Conservation (phyloP, 768 basidiomycete species). For the Artomyces pyxidatus region DNA sequence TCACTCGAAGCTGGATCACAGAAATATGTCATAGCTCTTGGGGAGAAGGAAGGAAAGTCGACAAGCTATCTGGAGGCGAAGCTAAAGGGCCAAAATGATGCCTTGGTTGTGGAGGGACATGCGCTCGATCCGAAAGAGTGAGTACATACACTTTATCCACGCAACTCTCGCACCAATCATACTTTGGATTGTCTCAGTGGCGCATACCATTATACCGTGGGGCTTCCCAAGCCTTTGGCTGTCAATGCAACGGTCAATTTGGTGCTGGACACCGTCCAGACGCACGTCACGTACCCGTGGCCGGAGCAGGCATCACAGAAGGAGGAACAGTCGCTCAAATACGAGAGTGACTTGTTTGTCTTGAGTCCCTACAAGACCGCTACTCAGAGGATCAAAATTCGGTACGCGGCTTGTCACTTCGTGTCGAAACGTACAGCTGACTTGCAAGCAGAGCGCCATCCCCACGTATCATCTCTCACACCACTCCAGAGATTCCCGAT, state of each 20-base stretch:
- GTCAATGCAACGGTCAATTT: conserved; percentile 61
- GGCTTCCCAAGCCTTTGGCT: conserved; percentile 51
- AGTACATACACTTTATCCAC: conserved; percentile 19
- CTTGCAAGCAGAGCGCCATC: conserved; percentile 47
- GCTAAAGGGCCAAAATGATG: conserved; percentile 58
- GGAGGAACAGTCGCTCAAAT: conserved; percentile 75
- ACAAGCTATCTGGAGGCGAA: conserved; percentile 77
- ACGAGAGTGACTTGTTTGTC: conserved; percentile 68
- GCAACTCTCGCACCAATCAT: background rate
- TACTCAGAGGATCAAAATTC: conserved; percentile 81
- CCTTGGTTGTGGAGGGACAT: conserved; percentile 44
- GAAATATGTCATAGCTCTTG: conserved; percentile 62
- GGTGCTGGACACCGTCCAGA: conserved; percentile 70
- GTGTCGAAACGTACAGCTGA: background rate
- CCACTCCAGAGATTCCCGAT: conserved; percentile 53
- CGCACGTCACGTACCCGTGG: conserved; percentile 71
- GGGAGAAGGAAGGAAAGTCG: conserved; percentile 49
- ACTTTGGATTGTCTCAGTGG: conserved; percentile 14
- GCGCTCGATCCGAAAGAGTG: conserved; percentile 45
- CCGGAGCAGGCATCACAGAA: conserved; percentile 66
- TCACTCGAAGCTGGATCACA: conserved; percentile 53
- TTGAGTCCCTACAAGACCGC: conserved; percentile 76
- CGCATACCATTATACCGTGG: conserved; percentile 49
- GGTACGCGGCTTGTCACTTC: conserved; percentile 39
- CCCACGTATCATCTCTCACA: conserved; percentile 65